Evolutionary conservation across 305 asterid genomes (phyloP), one percentile per base, ranked within the genome.

Genomic region (Fraxinus velutina): DNA sequence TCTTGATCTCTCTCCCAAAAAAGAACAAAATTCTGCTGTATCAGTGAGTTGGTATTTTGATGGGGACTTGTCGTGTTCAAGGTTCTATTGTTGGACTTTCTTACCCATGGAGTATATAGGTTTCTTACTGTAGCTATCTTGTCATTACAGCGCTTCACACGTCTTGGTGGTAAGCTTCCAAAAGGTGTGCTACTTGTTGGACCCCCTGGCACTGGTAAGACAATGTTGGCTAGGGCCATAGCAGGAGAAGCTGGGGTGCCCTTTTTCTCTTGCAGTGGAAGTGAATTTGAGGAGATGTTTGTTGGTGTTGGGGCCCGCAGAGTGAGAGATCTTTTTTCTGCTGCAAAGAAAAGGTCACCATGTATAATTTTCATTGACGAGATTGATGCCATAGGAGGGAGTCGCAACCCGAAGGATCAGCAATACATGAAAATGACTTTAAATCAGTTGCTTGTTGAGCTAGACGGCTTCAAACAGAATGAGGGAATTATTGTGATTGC

Each of bases 191-290:
- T 94, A 52, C 92, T 96, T 79, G 97, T 94, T 44, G 99, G 99
- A 8, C 99, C 99, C 9, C 99, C 99, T 50, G 99, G 98, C 57
- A 96, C 98, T 17, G 99, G 99, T 62, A 96, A 96, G 92, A 96
- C 98, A 29, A 96, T 96, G 99, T 81, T 94, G 85, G 98, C 98
- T 82, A 90, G 97, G 83, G 98, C 98, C 52, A 92, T 94, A 83
- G 97, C 98, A 19, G 97, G 98, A 80, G 98, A 94, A 90, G 98
- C 98, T 55, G 92, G 97, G 9, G 98, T 94, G 76, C 98, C 98
- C 4, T 94, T 94, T 81, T 94, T 91, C 84, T 94, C 95, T 19
- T 92, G 97, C 90, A 94, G 97, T 78, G 98, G 97, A 60, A 94
- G 98, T 88, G 97, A 94, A 83, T 92, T 94, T 82, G 98, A 94